Conservation (phyloP, 2,329 filamentous ascomycete genomes). For the Fusarium tjaetaba region DNA sequence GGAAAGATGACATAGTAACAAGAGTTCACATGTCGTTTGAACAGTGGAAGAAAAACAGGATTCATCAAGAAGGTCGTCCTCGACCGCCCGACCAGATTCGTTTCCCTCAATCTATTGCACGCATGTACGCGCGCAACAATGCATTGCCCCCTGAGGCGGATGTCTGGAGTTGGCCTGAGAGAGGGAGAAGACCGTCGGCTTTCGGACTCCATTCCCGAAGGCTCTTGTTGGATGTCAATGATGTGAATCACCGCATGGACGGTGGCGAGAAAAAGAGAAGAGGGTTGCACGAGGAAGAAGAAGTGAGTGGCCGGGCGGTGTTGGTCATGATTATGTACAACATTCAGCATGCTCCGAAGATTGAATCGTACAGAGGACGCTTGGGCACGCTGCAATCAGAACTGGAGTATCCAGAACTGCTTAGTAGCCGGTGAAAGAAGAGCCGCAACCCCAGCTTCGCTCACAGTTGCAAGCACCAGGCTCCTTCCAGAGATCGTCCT, state of each 20-base stretch:
- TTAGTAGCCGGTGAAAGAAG: slow-evolving; percentile 39
- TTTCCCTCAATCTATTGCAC: background rate
- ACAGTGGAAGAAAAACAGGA: slow-evolving; percentile 7
- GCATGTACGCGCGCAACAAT: background rate
- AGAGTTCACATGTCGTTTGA: slow-evolving; percentile 18
- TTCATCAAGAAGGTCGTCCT: slow-evolving; percentile 30
- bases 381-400: slow-evolving; percentile 35
- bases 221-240: slow-evolving; percentile 13
- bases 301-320: slow-evolving; percentile 38
- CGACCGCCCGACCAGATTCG: slow-evolving; percentile 20
- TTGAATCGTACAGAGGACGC: slow-evolving; percentile 28
- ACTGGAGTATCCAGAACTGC: slow-evolving; percentile 8
- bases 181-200: slow-evolving; percentile 22
- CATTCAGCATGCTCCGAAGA: slow-evolving; percentile 39
- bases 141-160: slow-evolving; percentile 10
- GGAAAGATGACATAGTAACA: slow-evolving; percentile 22
- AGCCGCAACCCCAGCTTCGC: slow-evolving; percentile 76
- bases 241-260: slow-evolving; percentile 10
- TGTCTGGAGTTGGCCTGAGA: slow-evolving; percentile 12
- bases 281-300: slow-evolving; percentile 21
- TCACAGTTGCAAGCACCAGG: slow-evolving; percentile 77
- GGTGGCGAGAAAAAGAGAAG: slow-evolving; percentile 14
- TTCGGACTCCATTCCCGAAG: slow-evolving; percentile 24
- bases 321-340: slow-evolving; percentile 45
- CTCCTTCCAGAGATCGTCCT: slow-evolving; percentile 85